Evolutionary conservation across 805 yeast species (phyloP).

Genomic region (baker's yeast (Saccharomyces cerevisiae)): DNA sequence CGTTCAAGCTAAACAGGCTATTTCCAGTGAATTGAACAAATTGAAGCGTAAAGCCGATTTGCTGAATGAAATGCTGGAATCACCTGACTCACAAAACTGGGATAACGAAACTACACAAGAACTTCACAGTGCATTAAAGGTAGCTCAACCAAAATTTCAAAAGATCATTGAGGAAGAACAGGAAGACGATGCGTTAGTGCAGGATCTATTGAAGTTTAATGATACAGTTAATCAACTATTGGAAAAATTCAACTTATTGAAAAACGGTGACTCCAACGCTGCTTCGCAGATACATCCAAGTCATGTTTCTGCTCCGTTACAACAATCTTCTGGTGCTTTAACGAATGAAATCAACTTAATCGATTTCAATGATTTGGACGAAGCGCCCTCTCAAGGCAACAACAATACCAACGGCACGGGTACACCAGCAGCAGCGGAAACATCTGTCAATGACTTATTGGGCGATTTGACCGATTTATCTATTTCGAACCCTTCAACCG

Average conservation of each 20-base stretch:
- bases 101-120: conserved; percentile 62
- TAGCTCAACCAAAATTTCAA: conserved; percentile 75
- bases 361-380: conserved; percentile 58
- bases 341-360: conserved; percentile 48
- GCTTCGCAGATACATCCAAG: conserved; percentile 41
- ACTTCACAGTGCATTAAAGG: conserved; percentile 63
- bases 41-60: conserved; percentile 75
- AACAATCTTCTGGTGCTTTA: conserved; percentile 28
- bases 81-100: conserved; percentile 32
- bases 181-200: conserved; percentile 55
- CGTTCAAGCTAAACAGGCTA: conserved; percentile 57
- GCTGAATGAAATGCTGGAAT: conserved; percentile 71
- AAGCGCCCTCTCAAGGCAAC: conserved; percentile 9
- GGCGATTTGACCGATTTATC: conserved; percentile 61
- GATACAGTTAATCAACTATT: conserved; percentile 63
- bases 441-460: conserved; percentile 47
- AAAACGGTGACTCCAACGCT: conserved; percentile 49
- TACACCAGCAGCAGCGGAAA: not conserved
- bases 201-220: conserved; percentile 54
- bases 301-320: conserved; percentile 24
- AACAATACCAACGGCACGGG: conserved; percentile 1
- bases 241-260: conserved; percentile 54
- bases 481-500: conserved; percentile 34
- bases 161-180: conserved; percentile 72
- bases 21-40: conserved; percentile 73